A percentile compares a stretch with the other conserved stretches of the same genome.
Evolutionary conservation across 768 basidiomycete genomes (phyloP).

Genomic region (Rhizopogon roseolus): DNA sequence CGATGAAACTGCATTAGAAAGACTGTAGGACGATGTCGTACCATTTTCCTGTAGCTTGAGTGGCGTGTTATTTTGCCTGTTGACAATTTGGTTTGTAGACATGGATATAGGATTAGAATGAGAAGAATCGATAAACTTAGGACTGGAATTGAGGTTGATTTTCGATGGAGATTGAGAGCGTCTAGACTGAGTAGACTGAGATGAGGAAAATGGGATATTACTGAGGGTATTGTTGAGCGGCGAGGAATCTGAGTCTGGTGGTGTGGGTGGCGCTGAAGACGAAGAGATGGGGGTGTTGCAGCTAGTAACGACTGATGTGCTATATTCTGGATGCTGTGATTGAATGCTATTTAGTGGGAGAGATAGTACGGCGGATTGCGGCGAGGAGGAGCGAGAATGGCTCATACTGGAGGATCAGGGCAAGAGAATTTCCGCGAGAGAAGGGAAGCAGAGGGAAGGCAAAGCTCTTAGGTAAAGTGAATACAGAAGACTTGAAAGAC

Average conservation of each 20-base stretch:
- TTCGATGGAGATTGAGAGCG: constrained; percentile 18
- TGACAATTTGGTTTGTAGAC: constrained; percentile 3
- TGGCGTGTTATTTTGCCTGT: constrained; percentile 6
- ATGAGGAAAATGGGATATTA: constrained; percentile 13
- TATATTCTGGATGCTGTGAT: not conserved
- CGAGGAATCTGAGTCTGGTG: constrained; percentile 9
- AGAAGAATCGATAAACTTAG: constrained; percentile 10
- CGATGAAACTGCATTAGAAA: constrained; percentile 8
- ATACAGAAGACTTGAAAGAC: constrained; percentile 13
- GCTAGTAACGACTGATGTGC: constrained; percentile 3
- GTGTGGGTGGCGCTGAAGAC: constrained; percentile 16
- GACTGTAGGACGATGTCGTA: constrained; percentile 8
- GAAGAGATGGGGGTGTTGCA: constrained; percentile 9
- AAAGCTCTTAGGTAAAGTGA: constrained; percentile 9
- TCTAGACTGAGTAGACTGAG: constrained; percentile 14
- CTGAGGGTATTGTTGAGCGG: constrained; percentile 4
- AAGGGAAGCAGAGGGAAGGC: constrained; percentile 8
- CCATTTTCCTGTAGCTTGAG: constrained; percentile 10
- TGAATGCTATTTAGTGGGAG: not conserved
- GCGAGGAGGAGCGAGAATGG: constrained; percentile 17
- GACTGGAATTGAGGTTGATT: constrained; percentile 10
- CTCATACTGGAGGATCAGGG: constrained; percentile 25
- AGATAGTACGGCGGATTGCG: constrained; percentile 18
- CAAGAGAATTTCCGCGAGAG: constrained; percentile 9
- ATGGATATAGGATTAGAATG: constrained; percentile 16